Conservation (phyloP, 441 rosid species). For the Corymbia calophylla region DNA sequence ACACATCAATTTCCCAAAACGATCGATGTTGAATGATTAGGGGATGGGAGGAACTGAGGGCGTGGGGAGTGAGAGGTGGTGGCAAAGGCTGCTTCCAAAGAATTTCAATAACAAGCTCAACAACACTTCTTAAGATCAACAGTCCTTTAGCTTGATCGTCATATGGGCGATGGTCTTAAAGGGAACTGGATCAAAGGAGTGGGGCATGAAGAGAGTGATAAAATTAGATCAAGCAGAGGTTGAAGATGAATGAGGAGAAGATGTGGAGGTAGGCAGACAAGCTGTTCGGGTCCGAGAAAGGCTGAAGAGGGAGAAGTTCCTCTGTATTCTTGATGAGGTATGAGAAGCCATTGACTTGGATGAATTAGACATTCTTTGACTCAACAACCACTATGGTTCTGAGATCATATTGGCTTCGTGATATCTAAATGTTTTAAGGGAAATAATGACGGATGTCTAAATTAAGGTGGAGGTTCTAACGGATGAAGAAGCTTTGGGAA, state of each 20-base stretch:
- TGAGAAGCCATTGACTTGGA: conserved; percentile 35
- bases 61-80: neutral
- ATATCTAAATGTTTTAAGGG: conserved; percentile 14
- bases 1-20: neutral
- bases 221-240: conserved; percentile 16
- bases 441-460: conserved; percentile 18
- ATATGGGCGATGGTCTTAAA: neutral
- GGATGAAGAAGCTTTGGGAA: conserved; percentile 22
- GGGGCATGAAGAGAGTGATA: neutral
- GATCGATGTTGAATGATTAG: neutral
- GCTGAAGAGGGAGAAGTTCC: conserved; percentile 21
- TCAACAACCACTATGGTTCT: neutral
- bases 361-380: conserved; percentile 20
- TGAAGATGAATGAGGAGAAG: conserved; percentile 13
- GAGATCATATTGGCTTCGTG: conserved; percentile 20
- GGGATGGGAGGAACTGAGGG: neutral
- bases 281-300: conserved; percentile 4
- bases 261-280: conserved; percentile 8
- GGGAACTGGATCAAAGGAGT: neutral
- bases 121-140: neutral
- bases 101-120: conserved; percentile 3
- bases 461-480: conserved; percentile 18
- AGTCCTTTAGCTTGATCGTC: neutral
- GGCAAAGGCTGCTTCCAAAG: conserved; percentile 7
- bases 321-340: conserved; percentile 38